Evolutionary conservation across 2,329 filamentous ascomycete species (phyloP), one percentile per base, ranked within the genome.

Genomic region (Alternaria panax): DNA sequence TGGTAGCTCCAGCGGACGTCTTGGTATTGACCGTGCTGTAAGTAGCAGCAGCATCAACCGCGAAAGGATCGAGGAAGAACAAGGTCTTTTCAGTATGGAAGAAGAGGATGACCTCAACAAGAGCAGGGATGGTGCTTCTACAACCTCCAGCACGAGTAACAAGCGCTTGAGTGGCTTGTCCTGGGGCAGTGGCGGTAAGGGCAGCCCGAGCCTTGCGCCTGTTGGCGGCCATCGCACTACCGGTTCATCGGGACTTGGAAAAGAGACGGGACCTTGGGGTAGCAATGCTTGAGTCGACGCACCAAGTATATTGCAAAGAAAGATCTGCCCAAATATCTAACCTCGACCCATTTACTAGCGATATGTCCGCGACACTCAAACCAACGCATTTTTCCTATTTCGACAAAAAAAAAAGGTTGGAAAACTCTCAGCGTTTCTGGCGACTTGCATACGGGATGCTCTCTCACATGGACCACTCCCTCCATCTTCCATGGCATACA

Each of bases 81-180:
- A 79, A 42, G 78, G 77, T n/a, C 56, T 80, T 24, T 80, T 80
- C 57, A 77, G 74, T 55, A 80, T 80, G 78, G 78, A 80, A 57
- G 78, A 80, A 34, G 76, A 79, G 45, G 77, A 79, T 7, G 76
- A 76, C 16, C 54, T 73, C 36, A 70, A 63, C 32, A 75, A 74
- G 63, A 65, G 66, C 45, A 71, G 71, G 43, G 75, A 78, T 36
- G 75, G 72, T 24, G 74, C 74, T 7, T 73, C 73, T 6, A 76
- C 75, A 0, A 74, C 74, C 2, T 72, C 69, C 3, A 75, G 69
- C 46, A 72, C 68, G 1, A 75, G 74, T 62, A 75, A 75, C 62
- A 79, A 79, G 63, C 68, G 77, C 5, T 63, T 75, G 2, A 77
- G 75, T 36, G 77, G 76, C 14, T 58, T 77, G 11, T 75, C 73